Percentiles rank a stretch among this genome's conserved stretches.
phyloP scores from a whole-genome alignment of 495 filamentous ascomycete species.

The Penicillium atrosanguineum region DNA sequence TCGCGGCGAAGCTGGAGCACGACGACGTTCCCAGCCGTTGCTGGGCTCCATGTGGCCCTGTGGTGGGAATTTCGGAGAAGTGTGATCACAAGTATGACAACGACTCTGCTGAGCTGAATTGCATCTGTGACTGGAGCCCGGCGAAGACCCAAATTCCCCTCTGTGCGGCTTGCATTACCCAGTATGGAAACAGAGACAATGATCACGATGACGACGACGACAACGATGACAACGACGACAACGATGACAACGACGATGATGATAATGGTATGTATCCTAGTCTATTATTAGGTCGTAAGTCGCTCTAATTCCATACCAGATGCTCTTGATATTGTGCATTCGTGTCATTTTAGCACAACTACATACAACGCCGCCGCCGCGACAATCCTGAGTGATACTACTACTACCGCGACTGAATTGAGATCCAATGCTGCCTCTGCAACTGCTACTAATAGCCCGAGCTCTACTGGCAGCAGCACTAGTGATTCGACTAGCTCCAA shows the following conservation, averaged over 20 bases:
- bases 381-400: constrained; percentile 9
- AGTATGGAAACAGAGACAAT: constrained; percentile 18
- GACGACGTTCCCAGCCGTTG: constrained; percentile 35
- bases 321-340: constrained; percentile 34
- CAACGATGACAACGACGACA: constrained; percentile 13
- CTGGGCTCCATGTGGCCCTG: constrained; percentile 27
- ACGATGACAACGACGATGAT: constrained; percentile 8
- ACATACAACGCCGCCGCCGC: constrained; percentile 27
- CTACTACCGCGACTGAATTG: constrained; percentile 9
- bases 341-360: constrained; percentile 31
- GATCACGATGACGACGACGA: constrained; percentile 15
- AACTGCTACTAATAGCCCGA: neutral
- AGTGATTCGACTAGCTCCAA: neutral
- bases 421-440: neutral
- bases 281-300: neutral
- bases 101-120: constrained; percentile 30
- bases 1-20: constrained; percentile 29
- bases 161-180: constrained; percentile 38
- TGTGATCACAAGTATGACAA: constrained; percentile 29
- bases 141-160: constrained; percentile 28
- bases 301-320: constrained; percentile 18
- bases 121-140: constrained; percentile 32
- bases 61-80: constrained; percentile 24
- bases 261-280: constrained; percentile 9
- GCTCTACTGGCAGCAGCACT: neutral